Evolutionary conservation across 2,329 filamentous ascomycete species (phyloP).

Genomic region (Aaosphaeria arxii): DNA sequence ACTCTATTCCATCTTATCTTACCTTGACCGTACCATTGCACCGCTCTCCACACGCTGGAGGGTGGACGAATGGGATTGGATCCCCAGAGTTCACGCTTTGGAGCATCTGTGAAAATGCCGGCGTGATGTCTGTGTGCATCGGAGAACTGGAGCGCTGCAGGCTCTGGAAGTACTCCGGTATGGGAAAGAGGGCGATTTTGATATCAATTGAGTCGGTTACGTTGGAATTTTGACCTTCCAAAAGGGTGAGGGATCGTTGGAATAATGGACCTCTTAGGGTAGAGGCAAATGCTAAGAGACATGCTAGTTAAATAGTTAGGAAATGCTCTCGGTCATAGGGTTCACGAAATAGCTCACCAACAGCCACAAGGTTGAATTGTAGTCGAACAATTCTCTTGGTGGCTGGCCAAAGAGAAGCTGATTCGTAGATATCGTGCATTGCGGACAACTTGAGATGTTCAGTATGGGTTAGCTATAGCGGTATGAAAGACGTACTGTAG

Average conservation of each 20-base stretch:
- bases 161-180: slow-evolving; percentile 10
- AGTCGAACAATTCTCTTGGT: slow-evolving; percentile 8
- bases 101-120: slow-evolving; percentile 5
- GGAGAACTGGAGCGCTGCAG: slow-evolving; percentile 3
- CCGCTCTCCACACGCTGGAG: slow-evolving; percentile 7
- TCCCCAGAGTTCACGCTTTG: slow-evolving; percentile 1
- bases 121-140: slow-evolving; percentile 6
- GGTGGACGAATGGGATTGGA: slow-evolving; percentile 3
- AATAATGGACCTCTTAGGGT: slow-evolving; percentile 16
- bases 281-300: slow-evolving; percentile 9
- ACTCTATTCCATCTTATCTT: background rate
- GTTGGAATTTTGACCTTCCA: slow-evolving; percentile 1
- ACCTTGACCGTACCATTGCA: slow-evolving; percentile 11
- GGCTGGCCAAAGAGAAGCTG: slow-evolving; percentile 11
- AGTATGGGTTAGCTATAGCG: background rate
- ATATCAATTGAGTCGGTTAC: slow-evolving; percentile 3
- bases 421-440: slow-evolving; percentile 18
- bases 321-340: too few relatives aligned
- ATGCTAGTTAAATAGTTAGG: background rate
- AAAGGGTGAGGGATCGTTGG: slow-evolving; percentile 14
- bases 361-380: slow-evolving; percentile 14
- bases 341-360: slow-evolving; percentile 7
- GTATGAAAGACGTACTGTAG: slow-evolving; percentile 9
- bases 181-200: slow-evolving; percentile 9
- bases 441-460: slow-evolving; percentile 8